Base-by-base conservation (phyloP, 208 protist genomes). In the Leishmania lainsoni region DNA sequence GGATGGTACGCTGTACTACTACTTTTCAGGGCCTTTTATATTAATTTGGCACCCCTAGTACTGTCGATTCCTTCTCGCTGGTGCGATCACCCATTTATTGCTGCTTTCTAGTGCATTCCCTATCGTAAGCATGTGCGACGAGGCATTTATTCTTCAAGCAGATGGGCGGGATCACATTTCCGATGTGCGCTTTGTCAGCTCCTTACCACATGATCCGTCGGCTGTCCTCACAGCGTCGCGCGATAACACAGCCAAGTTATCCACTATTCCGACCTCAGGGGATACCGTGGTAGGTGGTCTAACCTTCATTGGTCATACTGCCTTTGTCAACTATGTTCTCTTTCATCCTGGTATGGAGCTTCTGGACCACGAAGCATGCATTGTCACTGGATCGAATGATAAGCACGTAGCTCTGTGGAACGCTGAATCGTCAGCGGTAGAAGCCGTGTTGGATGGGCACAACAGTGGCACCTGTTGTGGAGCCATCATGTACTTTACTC, bases 301-400 rank as follows among this genome's bases (percentile, higher is more conserved):
- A 58, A 85, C 81, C 17, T 86, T 94, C 61, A 68, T 87, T 61
- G 93, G 92, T 4, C 93, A 97, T 79, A 90, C 80, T 2, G 92
- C 88, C 2, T 97, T 97, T 86, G 93, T 97, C 32, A 97, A 97
- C 79, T 95, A 94, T 71, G 85, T 80, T n/a, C 61, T 95, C 2
- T 87, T 84, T 68, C 92, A 97, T 76, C 86, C 90, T 2, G 73
- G 75, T 0, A 66, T 89, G 0, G 65, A 81, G 65, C 75, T 94
- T 10, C 48, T 96, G 0, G 84, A 78, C 45, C 76, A 79, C 49
- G 78, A 81, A 35, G 39, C 91, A 32, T 93, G 86, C 68, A 17
- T 96, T 61, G 81, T 95, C 51, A 98, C 93, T 0, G 91, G 92
- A 35, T 80, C 84, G 16, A 96, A 96, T 79, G 94, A 98, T 72